Evolutionary conservation across 2,329 filamentous ascomycete species (phyloP).

Genomic region (Sporothrix brunneoviolacea): DNA sequence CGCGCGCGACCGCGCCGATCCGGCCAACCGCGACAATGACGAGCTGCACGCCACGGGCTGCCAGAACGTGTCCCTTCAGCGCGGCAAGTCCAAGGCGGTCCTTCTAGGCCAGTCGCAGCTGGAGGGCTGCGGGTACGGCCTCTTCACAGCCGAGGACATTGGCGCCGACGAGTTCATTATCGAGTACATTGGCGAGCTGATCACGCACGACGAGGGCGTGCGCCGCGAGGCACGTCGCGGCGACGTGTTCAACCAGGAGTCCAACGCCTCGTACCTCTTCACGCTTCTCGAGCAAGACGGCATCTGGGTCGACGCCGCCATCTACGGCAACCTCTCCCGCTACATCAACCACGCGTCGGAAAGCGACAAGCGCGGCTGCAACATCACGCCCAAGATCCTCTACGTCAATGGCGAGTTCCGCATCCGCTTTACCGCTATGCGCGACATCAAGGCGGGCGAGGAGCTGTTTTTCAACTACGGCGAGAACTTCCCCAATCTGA

Average conservation of each 20-base stretch:
- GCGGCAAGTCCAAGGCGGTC: conserved; percentile 57
- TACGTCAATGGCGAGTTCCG: conserved; percentile 71
- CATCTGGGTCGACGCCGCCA: conserved; percentile 66
- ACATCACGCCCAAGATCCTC: conserved; percentile 57
- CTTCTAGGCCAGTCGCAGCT: conserved; percentile 65
- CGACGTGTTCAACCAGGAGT: conserved; percentile 55
- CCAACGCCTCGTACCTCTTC: conserved; percentile 59
- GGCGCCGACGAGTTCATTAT: conserved; percentile 65
- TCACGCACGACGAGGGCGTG: conserved; percentile 62
- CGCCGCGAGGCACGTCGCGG: conserved; percentile 57
- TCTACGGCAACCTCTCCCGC: conserved; percentile 71
- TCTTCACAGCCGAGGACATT: conserved; percentile 65
- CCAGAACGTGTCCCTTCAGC: conserved; percentile 66
- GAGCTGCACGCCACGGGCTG: conserved; percentile 53
- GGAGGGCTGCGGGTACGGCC: conserved; percentile 62
- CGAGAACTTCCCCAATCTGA: conserved; percentile 58
- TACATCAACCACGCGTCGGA: conserved; percentile 74
- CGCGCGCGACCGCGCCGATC: conserved; percentile 61
- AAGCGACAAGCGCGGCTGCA: conserved; percentile 46
- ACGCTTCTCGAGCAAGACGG: conserved; percentile 53
- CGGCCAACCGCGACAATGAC: conserved; percentile 56
- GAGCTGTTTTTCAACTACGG: conserved; percentile 81
- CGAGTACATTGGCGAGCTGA: conserved; percentile 74
- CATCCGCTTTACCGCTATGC: conserved; percentile 64
- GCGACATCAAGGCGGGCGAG: conserved; percentile 62